Base-by-base conservation (phyloP, 1,284 basidiomycete species). In the Erythrobasidium hasegawianum region DNA sequence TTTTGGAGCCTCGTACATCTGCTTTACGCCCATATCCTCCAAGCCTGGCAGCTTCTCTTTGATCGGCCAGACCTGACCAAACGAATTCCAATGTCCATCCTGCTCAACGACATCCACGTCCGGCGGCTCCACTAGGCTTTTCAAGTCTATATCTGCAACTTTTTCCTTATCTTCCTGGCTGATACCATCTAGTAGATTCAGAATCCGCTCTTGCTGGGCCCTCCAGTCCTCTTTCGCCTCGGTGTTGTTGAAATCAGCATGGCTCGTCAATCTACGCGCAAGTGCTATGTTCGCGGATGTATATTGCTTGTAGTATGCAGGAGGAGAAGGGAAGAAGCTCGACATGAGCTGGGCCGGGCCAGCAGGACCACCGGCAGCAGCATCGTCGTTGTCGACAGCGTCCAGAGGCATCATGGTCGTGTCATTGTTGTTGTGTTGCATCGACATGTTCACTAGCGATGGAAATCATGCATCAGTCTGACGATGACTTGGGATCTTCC, bases 61-160 rank as follows among this genome's bases (percentile, higher is more conserved):
- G 7, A 74, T 69, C 69, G 75, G 73, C 72, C 73, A 76, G 13
- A 69, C 69, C 33, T 76, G 71, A n/a, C 74, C 75, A 70, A 75
- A 77, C 11, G 72, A 72, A 27, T 57, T 64, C 70, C 76, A 77
- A n/a, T 67, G 68, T 11, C 76, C 76, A 18, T 72, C 71, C 54
- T 74, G 70, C 14, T 75, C 64, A 22, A 77, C 70, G 72, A 75
- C 74, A 39, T 75, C 75, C 10, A 71, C 68, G 11, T 75, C 69
- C 0, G 76, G 76, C 56, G 71, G 73, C 50, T 75, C 73, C 1
- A 77, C 57, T n/a, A 74, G 72, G 11, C 47, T 54, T 13, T 45
- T 59, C 40, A 74, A 39, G 47, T 72, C 69, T 38, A 68, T 65
- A n/a, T 70, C 70, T 3, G 55, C 56, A 5, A 67, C 13, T 47